A percentile compares a stretch with the other conserved stretches of the same genome.
phyloP scores from a whole-genome alignment of 2,329 filamentous ascomycete species.

The Ascosphaera aggregata region DNA sequence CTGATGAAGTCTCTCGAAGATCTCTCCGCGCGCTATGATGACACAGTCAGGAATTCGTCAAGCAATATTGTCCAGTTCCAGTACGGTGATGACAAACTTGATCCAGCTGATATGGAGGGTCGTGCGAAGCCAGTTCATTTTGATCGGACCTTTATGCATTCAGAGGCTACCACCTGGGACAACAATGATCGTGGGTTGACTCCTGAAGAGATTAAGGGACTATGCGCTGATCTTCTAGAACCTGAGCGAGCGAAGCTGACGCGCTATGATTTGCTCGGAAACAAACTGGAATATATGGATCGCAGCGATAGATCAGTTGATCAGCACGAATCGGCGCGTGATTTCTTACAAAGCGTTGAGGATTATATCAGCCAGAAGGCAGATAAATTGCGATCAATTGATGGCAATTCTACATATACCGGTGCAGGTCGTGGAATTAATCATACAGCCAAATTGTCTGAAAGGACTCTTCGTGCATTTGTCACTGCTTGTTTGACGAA shows the following conservation, averaged over 20 bases:
- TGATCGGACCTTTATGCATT: slow-evolving; percentile 67
- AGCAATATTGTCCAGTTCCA: slow-evolving; percentile 94
- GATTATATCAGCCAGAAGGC: slow-evolving; percentile 70
- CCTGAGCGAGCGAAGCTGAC: slow-evolving; percentile 58
- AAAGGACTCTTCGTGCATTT: slow-evolving; percentile 78
- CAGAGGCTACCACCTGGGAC: slow-evolving; percentile 35
- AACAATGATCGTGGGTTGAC: slow-evolving; percentile 71
- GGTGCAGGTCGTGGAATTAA: slow-evolving; percentile 90
- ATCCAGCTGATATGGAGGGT: slow-evolving; percentile 82
- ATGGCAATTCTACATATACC: no score
- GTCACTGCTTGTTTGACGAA: slow-evolving; percentile 74
- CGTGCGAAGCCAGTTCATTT: slow-evolving; percentile 74
- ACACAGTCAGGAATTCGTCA: slow-evolving; percentile 87
- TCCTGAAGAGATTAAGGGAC: slow-evolving; percentile 64
- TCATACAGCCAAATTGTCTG: slow-evolving; percentile 63
- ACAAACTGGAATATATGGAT: slow-evolving; percentile 76
- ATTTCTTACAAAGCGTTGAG: slow-evolving; percentile 66
- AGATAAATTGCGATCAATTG: slow-evolving; percentile 65
- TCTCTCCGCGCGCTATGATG: slow-evolving; percentile 92
- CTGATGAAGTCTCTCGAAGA: slow-evolving; percentile 96
- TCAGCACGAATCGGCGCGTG: slow-evolving; percentile 58
- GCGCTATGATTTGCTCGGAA: slow-evolving; percentile 56
- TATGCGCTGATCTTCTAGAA: slow-evolving; percentile 69
- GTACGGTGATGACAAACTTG: slow-evolving; percentile 91
- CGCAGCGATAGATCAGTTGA: slow-evolving; percentile 71